Conservation (phyloP, 1,284 basidiomycete genomes). For the Fomitiporia mediterranea region DNA sequence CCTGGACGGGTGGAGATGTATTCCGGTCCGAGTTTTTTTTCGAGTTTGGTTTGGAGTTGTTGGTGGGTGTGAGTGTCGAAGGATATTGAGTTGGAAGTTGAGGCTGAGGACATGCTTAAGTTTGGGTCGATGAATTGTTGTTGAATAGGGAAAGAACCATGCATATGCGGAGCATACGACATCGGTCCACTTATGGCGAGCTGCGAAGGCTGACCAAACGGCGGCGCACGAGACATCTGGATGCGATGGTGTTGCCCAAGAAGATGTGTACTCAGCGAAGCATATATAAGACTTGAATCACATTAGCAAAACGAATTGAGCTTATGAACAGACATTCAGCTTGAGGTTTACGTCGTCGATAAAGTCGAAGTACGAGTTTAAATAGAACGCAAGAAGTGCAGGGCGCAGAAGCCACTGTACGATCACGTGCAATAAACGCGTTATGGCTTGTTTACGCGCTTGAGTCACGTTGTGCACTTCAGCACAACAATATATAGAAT, state of each 20-base stretch:
- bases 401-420: background rate
- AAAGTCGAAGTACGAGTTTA: too few relatives aligned
- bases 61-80: constrained; percentile 64
- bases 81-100: constrained; percentile 39
- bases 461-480: background rate
- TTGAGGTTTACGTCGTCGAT: background rate
- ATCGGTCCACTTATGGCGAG: constrained; percentile 48
- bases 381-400: background rate
- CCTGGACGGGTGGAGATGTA: constrained; percentile 88
- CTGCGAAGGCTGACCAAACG: constrained; percentile 31
- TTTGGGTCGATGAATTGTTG: constrained; percentile 14
- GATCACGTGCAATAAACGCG: background rate
- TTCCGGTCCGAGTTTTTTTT: constrained; percentile 90
- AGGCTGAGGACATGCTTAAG: constrained; percentile 25
- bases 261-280: constrained; percentile 46
- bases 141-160: constrained; percentile 36
- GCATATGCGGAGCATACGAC: constrained; percentile 54
- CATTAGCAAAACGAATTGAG: too few relatives aligned
- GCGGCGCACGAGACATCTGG: constrained; percentile 29
- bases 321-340: too few relatives aligned
- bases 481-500: background rate
- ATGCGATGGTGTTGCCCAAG: constrained; percentile 37
- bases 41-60: constrained; percentile 75
- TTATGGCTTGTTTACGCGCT: background rate
- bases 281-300: constrained; percentile 36